A percentile compares a stretch with the other conserved stretches of the same genome.
Evolutionary conservation across 352 stramenopile species (phyloP).

Genomic region (Phytophthora pluvialis): DNA sequence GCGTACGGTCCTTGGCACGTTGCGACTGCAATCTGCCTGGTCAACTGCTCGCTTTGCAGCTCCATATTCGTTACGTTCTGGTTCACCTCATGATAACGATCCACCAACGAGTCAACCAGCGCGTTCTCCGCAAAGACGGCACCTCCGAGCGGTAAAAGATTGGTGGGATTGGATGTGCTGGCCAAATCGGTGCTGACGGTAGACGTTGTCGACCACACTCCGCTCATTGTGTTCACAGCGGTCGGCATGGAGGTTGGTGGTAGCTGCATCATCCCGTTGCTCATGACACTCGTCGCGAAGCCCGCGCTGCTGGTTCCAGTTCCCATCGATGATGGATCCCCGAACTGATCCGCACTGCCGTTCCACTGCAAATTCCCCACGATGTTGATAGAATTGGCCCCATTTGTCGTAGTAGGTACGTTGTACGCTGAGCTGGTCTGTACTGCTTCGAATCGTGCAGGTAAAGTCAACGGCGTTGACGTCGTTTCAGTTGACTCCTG

Average conservation of each 20-base stretch:
- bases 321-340: slow-evolving; percentile 13
- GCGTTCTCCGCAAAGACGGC: slow-evolving; percentile 47
- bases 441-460: slow-evolving; percentile 6
- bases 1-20: slow-evolving; percentile 54
- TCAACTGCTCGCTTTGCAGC: slow-evolving; percentile 45
- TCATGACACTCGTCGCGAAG: slow-evolving; percentile 19
- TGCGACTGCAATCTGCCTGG: slow-evolving; percentile 49
- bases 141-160: slow-evolving; percentile 32
- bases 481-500: slow-evolving; percentile 8
- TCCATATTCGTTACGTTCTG: slow-evolving; percentile 51
- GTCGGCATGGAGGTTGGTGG: slow-evolving; percentile 11
- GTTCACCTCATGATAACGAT: slow-evolving; percentile 59
- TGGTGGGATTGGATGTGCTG: slow-evolving; percentile 20
- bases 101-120: slow-evolving; percentile 61
- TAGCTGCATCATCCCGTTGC: slow-evolving; percentile 23
- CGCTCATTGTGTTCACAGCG: slow-evolving; percentile 16
- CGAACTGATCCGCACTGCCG: slow-evolving; percentile 9
- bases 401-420: slow-evolving; percentile 4
- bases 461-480: slow-evolving; percentile 2
- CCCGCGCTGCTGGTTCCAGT: slow-evolving; percentile 7
- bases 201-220: slow-evolving; percentile 34
- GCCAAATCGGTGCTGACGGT: slow-evolving; percentile 33
- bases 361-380: slow-evolving; percentile 17
- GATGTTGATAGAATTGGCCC: slow-evolving; percentile 13
- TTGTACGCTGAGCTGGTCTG: slow-evolving; percentile 10